Base-by-base conservation (phyloP, 805 yeast genomes). In the Yueomyces sp. region DNA sequence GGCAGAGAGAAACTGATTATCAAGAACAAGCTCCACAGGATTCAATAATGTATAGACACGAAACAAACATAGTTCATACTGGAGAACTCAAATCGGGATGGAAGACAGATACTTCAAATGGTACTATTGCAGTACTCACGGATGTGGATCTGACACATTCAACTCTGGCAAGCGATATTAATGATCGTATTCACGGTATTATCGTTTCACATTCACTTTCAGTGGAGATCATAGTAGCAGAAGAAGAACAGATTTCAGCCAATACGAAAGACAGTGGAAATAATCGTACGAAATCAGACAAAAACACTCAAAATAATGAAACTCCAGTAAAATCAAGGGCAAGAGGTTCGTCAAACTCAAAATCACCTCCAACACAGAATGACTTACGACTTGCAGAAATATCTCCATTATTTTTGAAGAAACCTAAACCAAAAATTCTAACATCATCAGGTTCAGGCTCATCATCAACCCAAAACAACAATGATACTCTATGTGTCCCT, bases 161-260 rank as follows among this genome's bases (percentile, higher is more conserved):
- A 41, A 67, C 79, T 7, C 70, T 84, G 36, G 67, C 85, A 4
- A 84, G 94, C 60, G 95, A 88, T 59, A 70, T 88, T 4, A 80
- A 76, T 45, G 96, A 90, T 59, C 83, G 88, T 0, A 77, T 77
- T 6, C 63, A 80, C 38, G 97, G 97, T 0, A 67, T 90, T 3
- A 72, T 69, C 48, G 90, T 87, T 2, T 68, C 72, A 40, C 98
- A 92, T 58, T 70, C 77, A 27, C 65, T 92, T 40, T 75, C 86
- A 11, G 77, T 88, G 36, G 98, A 92, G 62, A 76, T 87, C 42
- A 84, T 90, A n/a, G 86, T 92, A 37, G 96, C 96, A 3, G 98
- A 92, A 62, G 99, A 92, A 57, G 50, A 76, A 6, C 19, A 19
- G 19, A 19, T 19, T 19, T 19, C 19, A 19, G 59, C 81, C 32